Percentiles rank a stretch among this genome's conserved stretches.
phyloP scores from a whole-genome alignment of 2,329 filamentous ascomycete species.

The Daldinia sp. region DNA sequence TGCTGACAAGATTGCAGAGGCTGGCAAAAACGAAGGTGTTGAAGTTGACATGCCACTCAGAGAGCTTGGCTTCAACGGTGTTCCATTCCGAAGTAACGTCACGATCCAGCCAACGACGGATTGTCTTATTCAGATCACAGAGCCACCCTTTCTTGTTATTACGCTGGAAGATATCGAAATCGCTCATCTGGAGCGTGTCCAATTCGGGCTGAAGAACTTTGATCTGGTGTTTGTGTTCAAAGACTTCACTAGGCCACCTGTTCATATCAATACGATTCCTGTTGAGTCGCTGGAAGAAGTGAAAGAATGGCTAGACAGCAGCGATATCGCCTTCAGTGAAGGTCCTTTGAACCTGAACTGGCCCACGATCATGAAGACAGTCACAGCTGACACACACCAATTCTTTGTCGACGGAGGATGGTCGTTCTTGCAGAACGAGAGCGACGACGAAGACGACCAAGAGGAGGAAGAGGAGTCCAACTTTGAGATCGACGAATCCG shows the following conservation, averaged over 20 bases:
- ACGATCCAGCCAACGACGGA: conserved; percentile 96
- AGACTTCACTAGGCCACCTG: conserved; percentile 89
- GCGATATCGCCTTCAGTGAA: conserved; percentile 93
- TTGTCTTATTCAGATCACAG: conserved; percentile 95
- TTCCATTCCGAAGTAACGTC: conserved; percentile 94
- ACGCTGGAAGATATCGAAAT: conserved; percentile 97
- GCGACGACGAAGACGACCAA: conserved; percentile 84
- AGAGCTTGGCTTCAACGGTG: conserved; percentile 95
- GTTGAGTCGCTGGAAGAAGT: conserved; percentile 94
- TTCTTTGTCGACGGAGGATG: conserved; percentile 97
- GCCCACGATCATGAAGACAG: conserved; percentile 99
- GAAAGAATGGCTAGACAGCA: conserved; percentile 97
- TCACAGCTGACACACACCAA: conserved; percentile 89
- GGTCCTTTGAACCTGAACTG: conserved; percentile 98
- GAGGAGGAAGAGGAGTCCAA: conserved; percentile 91
- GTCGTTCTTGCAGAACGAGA: conserved; percentile 90
- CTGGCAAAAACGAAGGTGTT: conserved; percentile 88
- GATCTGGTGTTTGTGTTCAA: conserved; percentile 99
- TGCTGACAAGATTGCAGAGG: conserved; percentile 96
- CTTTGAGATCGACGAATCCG: conserved; percentile 90
- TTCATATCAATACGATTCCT: conserved; percentile 97
- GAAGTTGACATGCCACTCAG: conserved; percentile 97
- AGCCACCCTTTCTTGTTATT: conserved; percentile 95
- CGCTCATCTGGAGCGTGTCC: conserved; percentile 93
- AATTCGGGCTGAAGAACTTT: conserved; percentile 98